A percentile compares a stretch with the other conserved stretches of the same genome.
phyloP scores from a whole-genome alignment of 768 basidiomycete genomes.

The Panaeolus papilionaceus region DNA sequence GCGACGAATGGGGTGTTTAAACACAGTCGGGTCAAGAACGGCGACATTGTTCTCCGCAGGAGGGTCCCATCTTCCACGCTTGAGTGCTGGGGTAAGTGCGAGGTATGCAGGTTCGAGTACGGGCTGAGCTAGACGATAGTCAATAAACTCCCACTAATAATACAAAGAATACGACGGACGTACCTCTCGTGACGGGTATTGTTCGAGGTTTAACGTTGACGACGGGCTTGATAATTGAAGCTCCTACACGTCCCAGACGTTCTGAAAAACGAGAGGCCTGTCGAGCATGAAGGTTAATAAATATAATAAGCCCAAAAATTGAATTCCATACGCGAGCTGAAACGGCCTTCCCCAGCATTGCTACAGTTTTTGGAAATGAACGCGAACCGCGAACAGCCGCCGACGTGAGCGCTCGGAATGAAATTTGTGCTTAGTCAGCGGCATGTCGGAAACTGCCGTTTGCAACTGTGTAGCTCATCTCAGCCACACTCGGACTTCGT shows the following conservation, averaged over 20 bases:
- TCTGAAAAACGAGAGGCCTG: conserved; percentile 26
- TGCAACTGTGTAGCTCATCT: conserved; percentile 46
- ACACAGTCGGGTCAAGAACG: conserved; percentile 80
- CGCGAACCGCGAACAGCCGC: conserved; percentile 18
- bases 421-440: conserved; percentile 41
- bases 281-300: conserved; percentile 8
- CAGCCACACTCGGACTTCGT: conserved; percentile 44
- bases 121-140: conserved; percentile 20
- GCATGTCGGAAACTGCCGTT: conserved; percentile 27
- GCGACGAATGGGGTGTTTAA: conserved; percentile 85
- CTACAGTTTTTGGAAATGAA: conserved; percentile 16
- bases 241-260: conserved; percentile 22
- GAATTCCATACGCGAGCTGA: conserved; percentile 27
- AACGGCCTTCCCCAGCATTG: conserved; percentile 31
- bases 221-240: conserved; percentile 26
- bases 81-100: conserved; percentile 64
- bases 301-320: neutral
- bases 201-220: conserved; percentile 29
- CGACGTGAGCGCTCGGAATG: conserved; percentile 28
- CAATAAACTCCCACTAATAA: neutral
- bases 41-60: conserved; percentile 54
- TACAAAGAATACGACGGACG: conserved; percentile 13
- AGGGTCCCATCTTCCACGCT: conserved; percentile 46
- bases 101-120: conserved; percentile 58
- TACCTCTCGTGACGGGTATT: conserved; percentile 28